Conservation (phyloP, 768 basidiomycete species). For the Tylopilus rubrobrunneus region DNA sequence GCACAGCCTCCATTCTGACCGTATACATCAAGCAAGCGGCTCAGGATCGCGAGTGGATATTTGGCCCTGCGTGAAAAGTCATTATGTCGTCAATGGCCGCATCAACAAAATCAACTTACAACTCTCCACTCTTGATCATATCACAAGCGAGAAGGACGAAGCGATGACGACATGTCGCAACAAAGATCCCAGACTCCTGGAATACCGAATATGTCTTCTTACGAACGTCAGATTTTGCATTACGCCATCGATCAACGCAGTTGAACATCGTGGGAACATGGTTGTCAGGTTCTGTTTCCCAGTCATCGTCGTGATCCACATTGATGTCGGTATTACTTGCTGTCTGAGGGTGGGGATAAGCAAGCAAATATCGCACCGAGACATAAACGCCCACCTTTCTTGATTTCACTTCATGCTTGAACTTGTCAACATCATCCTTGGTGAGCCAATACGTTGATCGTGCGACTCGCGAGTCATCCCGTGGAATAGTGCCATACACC, state of each 20-base stretch:
- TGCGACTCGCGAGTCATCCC: neutral
- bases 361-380: too few relatives aligned
- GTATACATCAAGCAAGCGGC: too few relatives aligned
- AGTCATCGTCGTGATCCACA: too few relatives aligned
- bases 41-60: constrained; percentile 3
- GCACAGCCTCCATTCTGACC: too few relatives aligned
- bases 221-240: neutral
- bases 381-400: too few relatives aligned
- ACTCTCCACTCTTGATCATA: constrained; percentile 15
- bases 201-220: constrained; percentile 4
- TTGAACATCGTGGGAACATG: too few relatives aligned
- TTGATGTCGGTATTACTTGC: too few relatives aligned
- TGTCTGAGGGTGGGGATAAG: too few relatives aligned
- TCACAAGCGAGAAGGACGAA: constrained; percentile 4
- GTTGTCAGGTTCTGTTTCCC: too few relatives aligned
- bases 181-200: constrained; percentile 2
- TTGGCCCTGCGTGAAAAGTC: neutral
- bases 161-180: constrained; percentile 4
- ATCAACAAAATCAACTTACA: neutral
- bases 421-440: neutral
- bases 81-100: neutral
- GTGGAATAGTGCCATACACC: neutral
- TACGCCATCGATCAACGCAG: constrained; percentile 1
- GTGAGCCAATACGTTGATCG: too few relatives aligned
- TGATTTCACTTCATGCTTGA: neutral